Evolutionary conservation across 768 basidiomycete genomes (phyloP).

Genomic region (Mycena maculata): DNA sequence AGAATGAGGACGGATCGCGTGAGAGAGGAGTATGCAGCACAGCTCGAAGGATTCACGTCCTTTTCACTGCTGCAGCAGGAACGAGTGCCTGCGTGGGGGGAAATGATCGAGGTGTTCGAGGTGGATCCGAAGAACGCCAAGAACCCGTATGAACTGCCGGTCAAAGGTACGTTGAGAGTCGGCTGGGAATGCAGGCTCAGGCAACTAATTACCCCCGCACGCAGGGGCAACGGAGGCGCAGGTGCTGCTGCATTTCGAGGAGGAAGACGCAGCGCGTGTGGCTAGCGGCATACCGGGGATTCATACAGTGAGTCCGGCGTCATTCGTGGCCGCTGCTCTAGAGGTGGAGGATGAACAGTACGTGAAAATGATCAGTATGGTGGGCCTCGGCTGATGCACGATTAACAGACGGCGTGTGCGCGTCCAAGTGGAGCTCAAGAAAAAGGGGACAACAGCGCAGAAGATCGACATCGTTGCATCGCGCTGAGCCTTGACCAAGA

Average conservation of each 20-base stretch:
- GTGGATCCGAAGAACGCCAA: background rate
- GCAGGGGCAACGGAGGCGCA: too few species aligned
- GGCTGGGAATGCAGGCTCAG: too few species aligned
- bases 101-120: background rate
- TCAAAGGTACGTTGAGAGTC: background rate
- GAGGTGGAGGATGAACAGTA: constrained; percentile 26
- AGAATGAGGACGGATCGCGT: background rate
- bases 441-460: background rate
- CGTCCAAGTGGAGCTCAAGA: background rate
- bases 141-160: constrained; percentile 1
- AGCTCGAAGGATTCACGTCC: background rate
- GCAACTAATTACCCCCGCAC: too few species aligned
- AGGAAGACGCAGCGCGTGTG: constrained; percentile 15
- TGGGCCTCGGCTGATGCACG: background rate
- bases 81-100: background rate
- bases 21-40: background rate
- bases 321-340: constrained; percentile 1
- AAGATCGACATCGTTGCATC: background rate
- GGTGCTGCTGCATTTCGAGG: constrained; percentile 1
- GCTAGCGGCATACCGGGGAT: constrained; percentile 2
- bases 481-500: background rate
- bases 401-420: background rate
- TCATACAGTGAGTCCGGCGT: constrained; percentile 10
- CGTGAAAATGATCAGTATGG: background rate
- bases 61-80: constrained; percentile 1